Conservation (phyloP, 768 basidiomycete species). For the Paxillus involutus region DNA sequence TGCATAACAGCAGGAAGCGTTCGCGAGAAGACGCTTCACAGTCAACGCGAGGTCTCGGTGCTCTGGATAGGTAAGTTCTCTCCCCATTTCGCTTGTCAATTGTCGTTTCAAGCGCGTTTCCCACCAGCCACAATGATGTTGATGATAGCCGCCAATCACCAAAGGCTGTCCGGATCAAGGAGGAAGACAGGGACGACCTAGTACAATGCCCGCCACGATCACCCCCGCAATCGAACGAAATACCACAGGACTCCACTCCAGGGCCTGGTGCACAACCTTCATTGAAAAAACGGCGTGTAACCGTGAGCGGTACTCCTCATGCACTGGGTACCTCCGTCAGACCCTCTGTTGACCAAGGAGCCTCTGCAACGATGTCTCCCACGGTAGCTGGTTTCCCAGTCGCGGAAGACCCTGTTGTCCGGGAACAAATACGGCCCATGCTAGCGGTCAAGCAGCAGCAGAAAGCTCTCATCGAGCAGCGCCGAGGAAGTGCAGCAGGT, state of each 20-base stretch:
- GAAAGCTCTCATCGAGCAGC: conserved; percentile 68
- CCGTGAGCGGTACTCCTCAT: conserved; percentile 56
- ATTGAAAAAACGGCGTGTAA: conserved; percentile 68
- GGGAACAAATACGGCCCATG: conserved; percentile 65
- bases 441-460: conserved; percentile 68
- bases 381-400: conserved; percentile 62
- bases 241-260: conserved; percentile 25
- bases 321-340: conserved; percentile 55
- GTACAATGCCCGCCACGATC: conserved; percentile 35
- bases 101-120: conserved; percentile 14
- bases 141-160: conserved; percentile 45
- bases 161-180: conserved; percentile 53
- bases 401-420: conserved; percentile 54
- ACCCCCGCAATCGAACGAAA: conserved; percentile 21
- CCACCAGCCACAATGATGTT: conserved; percentile 14
- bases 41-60: conserved; percentile 33
- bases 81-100: neutral
- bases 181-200: conserved; percentile 56
- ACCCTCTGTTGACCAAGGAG: conserved; percentile 38
- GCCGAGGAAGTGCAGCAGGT: conserved; percentile 57
- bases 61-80: conserved; percentile 45
- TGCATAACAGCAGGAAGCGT: conserved; percentile 39
- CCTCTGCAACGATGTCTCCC: conserved; percentile 63
- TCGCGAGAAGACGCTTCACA: conserved; percentile 40
- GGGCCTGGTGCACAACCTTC: conserved; percentile 42